Evolutionary conservation across 116 monocot genomes (phyloP), one percentile per base, ranked within the genome.

Genomic region (Papilionanthe hybrid): DNA sequence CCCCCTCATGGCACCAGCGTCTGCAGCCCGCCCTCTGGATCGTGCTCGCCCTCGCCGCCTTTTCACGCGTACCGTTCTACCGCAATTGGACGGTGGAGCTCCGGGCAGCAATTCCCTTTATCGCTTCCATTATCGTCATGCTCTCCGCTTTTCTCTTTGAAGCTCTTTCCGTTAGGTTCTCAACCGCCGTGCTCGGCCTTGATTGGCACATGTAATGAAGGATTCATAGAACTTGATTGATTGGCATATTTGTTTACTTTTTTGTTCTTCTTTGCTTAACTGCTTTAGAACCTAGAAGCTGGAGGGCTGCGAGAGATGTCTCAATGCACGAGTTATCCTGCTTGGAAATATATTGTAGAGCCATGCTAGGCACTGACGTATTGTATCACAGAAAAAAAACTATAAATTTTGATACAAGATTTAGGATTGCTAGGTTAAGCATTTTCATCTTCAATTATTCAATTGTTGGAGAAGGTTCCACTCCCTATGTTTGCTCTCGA

Each of bases 111-210:
- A 23, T 90, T 77, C 88, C 92, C 30, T 98, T 98, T 74, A 56
- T 98, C 75, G 94, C 82, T 4, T 89, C 98, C 12, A 7, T 98
- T 55, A 67, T 85, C 42, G 91, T 94, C 84, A 88, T 98, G 92
- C 92, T 98, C 76, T 83, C 83, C 58, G 89, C 91, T 1, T 69
- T 91, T 43, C 86, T 98, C 42, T 79, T 72, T 77, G 98, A 98
- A 85, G 84, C 82, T 58, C 37, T 94, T 47, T 91, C 91, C 17
- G 98, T 98, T 53, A 85, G 98, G 15, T 98, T 87, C 85, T 94
- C 94, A 76, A 91, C 98, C 12, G 93, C 91, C 27, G 94, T 94
- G 19, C 91, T 98, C 41, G 98, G 98, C 47, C 91, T 98, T 75
- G 91, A 98, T 72, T 98, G 91, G 91, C 94, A 98, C 80, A 76